Base-by-base conservation (phyloP, 192 early-diverging fungal species). In the Diversispora eburnea region DNA sequence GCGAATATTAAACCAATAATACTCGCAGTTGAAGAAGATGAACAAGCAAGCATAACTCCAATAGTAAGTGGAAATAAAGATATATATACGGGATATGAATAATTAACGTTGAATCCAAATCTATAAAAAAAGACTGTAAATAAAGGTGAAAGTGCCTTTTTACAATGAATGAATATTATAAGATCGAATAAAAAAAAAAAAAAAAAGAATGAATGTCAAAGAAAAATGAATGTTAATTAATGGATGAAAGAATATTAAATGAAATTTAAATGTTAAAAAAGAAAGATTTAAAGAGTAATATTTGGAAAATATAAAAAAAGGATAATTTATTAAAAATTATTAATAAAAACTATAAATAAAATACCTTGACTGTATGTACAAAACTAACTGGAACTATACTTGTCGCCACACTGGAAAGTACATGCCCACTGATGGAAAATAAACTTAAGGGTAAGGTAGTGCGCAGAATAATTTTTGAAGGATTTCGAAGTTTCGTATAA, bases 41-140 rank as follows among this genome's bases (percentile, higher is more conserved):
- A 81, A 76, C 93, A 95, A 0, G 95, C 94, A 48, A 96, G 81
- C 82, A 96, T 93, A 20, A 96, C 94, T 41, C 94, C 94, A n/a
- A 86, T 70, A 6, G 92, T 95, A 73, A 96, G 76, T 2, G 92
- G 91, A 8, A 95, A 49, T 22, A 96, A 78, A 8, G 94, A 87
- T 2, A 88, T 48, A 71, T 95, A 96, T 7, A 95, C 93, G 46
- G 83, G 81, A n/a, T 72, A 73, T 19, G 88, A 81, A 75, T 95
- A 93, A 25, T 77, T 81, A 58, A 92, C 87, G 52, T 80, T 56
- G 71, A 88, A 94, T 48, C 91, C 70, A 54, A 92, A 74, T 12
- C 89, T 83, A 78, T 94, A 95, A 42, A 91, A 84, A 20, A 87
- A 65, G 5, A 95, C 92, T 4, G 93, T 96, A 74, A 96, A 95